Evolutionary conservation across 2,329 filamentous ascomycete genomes (phyloP).

Genomic region (Cadophora gregata): DNA sequence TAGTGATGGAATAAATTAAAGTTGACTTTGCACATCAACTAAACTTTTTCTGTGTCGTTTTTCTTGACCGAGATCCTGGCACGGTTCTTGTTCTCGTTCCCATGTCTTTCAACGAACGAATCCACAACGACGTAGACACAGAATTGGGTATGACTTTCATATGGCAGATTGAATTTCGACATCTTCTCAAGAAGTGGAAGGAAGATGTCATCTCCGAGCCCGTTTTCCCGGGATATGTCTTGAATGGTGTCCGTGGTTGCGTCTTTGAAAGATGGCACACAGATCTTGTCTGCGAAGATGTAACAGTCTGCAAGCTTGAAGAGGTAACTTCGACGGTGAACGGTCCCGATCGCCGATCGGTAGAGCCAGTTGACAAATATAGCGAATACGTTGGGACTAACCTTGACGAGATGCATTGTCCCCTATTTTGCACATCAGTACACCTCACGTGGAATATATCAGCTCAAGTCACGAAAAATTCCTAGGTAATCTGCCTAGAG

Average conservation of each 20-base stretch:
- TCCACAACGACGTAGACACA: neutral
- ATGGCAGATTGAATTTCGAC: neutral
- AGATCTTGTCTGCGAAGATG: conserved; percentile 20
- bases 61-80: neutral
- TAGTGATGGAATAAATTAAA: neutral
- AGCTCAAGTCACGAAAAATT: no score
- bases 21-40: neutral
- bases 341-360: neutral
- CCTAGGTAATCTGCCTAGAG: no score
- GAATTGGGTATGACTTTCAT: neutral
- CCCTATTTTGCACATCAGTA: neutral
- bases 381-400: neutral
- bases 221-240: neutral
- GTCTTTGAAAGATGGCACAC: conserved; percentile 4
- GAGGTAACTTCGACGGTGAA: neutral
- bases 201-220: neutral
- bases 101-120: neutral
- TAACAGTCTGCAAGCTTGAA: conserved; percentile 7
- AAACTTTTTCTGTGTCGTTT: neutral
- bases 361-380: conserved; percentile 12
- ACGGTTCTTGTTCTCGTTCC: neutral
- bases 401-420: neutral
- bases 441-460: neutral
- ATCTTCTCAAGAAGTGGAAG: neutral
- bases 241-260: conserved; percentile 15